A percentile compares a stretch with the other conserved stretches of the same genome.
These are phyloP conservation scores for Solanum piurae DNA, from an alignment of 257 asterid genomes.

Conservation along the genomic window DNA sequence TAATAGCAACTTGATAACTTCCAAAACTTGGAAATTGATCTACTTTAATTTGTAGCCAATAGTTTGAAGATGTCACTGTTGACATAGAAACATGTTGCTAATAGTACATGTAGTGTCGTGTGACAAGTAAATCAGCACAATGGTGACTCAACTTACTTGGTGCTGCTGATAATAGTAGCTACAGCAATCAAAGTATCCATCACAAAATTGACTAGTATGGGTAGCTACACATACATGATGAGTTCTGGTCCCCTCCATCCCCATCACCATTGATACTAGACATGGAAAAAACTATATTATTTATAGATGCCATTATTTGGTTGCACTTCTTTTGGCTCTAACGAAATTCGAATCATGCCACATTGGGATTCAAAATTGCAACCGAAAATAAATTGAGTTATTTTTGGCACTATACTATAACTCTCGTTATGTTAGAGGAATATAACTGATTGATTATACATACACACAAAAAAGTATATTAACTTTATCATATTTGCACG, in stretches of 20 bases:
- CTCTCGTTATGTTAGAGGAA: background rate
- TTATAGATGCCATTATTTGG: background rate
- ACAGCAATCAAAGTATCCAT: background rate
- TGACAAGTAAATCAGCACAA: background rate
- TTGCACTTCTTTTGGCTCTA: background rate
- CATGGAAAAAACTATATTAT: background rate
- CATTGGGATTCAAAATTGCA: background rate
- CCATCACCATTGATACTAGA: background rate
- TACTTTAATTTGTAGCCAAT: background rate
- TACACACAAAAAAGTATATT: background rate
- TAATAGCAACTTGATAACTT: background rate
- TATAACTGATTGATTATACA: background rate
- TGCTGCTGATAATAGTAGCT: background rate
- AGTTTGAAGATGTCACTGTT: background rate
- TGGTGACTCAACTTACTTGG: background rate
- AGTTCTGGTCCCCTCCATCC: background rate
- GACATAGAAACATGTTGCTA: background rate
- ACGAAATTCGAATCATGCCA: background rate
- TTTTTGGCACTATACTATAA: background rate
- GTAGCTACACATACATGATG: background rate
- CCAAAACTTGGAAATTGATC: background rate
- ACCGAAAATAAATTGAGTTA: background rate
- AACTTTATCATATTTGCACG: too few relatives aligned
- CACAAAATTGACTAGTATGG: background rate
- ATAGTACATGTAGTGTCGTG: background rate